phyloP scores from a whole-genome alignment of 352 stramenopile species.

The Pythium dissimile region DNA sequence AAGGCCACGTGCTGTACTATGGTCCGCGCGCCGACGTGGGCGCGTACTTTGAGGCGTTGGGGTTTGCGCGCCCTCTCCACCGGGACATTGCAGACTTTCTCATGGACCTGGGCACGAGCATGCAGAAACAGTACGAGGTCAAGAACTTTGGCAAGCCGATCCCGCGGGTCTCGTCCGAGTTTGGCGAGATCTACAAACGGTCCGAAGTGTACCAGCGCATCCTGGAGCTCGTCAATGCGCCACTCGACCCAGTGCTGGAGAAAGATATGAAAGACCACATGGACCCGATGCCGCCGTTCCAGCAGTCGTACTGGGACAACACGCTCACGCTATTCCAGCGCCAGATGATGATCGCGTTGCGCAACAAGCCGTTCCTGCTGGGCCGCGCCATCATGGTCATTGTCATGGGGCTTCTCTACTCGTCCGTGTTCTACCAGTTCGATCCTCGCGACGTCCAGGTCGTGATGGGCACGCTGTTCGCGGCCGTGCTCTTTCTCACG shows the following conservation, averaged over 20 bases:
- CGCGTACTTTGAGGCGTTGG: slow-evolving; percentile 76
- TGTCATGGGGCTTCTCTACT: slow-evolving; percentile 25
- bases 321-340: slow-evolving; percentile 17
- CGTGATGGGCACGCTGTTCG: slow-evolving; percentile 39
- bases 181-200: slow-evolving; percentile 10
- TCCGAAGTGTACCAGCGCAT: slow-evolving; percentile 15
- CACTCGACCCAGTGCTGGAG: slow-evolving; percentile 87
- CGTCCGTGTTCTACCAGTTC: slow-evolving; percentile 22
- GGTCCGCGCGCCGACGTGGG: slow-evolving; percentile 45
- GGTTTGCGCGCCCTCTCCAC: slow-evolving; percentile 49
- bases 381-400: slow-evolving; percentile 21
- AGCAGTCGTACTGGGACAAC: slow-evolving; percentile 9
- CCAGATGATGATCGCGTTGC: slow-evolving; percentile 44
- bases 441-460: slow-evolving; percentile 20
- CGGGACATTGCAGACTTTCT: slow-evolving; percentile 93
- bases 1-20: slow-evolving; percentile 89
- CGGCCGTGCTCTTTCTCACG: neutral
- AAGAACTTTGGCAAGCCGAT: slow-evolving; percentile 17
- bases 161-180: slow-evolving; percentile 12
- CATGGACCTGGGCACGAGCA: slow-evolving; percentile 46
- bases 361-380: slow-evolving; percentile 26
- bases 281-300: slow-evolving; percentile 1
- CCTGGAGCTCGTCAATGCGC: slow-evolving; percentile 68
- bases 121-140: slow-evolving; percentile 29
- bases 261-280: slow-evolving; percentile 41